Evolutionary conservation across 495 filamentous ascomycete species (phyloP), one percentile per base, ranked within the genome.

Genomic region (Penicillium roqueforti): DNA sequence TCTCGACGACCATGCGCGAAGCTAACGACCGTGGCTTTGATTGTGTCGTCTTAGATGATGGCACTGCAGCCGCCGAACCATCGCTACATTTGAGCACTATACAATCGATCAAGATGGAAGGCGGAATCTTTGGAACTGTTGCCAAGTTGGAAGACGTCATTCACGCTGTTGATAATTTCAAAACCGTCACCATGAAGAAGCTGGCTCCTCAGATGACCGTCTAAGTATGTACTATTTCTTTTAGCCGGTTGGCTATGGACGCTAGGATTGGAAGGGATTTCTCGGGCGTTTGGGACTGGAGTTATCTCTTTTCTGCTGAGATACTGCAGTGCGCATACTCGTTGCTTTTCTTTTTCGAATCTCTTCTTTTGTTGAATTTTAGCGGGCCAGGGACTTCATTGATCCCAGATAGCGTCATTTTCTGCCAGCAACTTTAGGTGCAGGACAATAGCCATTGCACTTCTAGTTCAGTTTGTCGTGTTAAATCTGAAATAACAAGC

Each of bases 21-120:
- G 85, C 84, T 46, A 86, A 85, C 62, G 87, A 88, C 65, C 81
- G 86, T 11, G 87, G 86, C 0, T 89, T 84, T 59, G 85, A 89
- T 55, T 89, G 86, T 46, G 59, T 83, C n/a, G 42, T 84, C 7
- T 50, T 84, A 22, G 70, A 76, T 5, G 81, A 84, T 61, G 81
- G 68, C 13, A 77, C 75, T 52, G 79, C 76, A 22, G 80, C 82
- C 20, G 68, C 61, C 16, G 76, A 81, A 47, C 67, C 69, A 23
- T 61, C 65, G n/a, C 61, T 84, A 11, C 80, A 82, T 43, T 39
- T 67, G 8, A 72, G 73, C 54, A 75, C 80, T 1, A 58, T 82
- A 31, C 75, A 80, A 45, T 79, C 75, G 22, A 66, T 84, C 19
- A 78, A 72, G 55, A 79, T 78, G 60, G 82, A 84, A 57, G 82